phyloP scores from a whole-genome alignment of 441 rosid species.

The Erodium texanum region DNA sequence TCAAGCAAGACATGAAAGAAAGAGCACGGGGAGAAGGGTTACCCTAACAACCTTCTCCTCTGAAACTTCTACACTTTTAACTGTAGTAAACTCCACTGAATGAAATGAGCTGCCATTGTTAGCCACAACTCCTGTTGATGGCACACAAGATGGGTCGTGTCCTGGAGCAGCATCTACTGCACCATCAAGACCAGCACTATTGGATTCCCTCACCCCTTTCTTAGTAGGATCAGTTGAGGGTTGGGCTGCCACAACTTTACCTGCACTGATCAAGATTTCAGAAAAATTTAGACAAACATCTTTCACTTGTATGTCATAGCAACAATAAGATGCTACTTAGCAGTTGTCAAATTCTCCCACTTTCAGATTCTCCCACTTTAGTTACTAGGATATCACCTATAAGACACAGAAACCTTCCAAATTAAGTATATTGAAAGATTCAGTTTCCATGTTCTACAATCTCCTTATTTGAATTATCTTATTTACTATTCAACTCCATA shows the following conservation, averaged over 20 bases:
- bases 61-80: conserved; percentile 27
- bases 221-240: conserved; percentile 30
- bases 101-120: conserved; percentile 31
- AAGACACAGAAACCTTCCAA: background rate
- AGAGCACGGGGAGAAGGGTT: conserved; percentile 14
- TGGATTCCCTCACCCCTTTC: conserved; percentile 26
- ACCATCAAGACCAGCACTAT: conserved; percentile 15
- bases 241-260: conserved; percentile 27
- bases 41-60: conserved; percentile 36
- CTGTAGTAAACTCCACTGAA: conserved; percentile 28
- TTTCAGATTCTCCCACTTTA: background rate
- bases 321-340: background rate
- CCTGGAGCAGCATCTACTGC: conserved; percentile 15
- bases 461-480: background rate
- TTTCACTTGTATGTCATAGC: background rate
- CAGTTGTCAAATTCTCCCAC: background rate
- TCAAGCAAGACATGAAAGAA: background rate
- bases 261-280: conserved; percentile 29
- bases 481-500: too few species aligned
- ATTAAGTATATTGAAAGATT: background rate
- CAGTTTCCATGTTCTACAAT: background rate
- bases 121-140: conserved; percentile 20
- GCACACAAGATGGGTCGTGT: conserved; percentile 21
- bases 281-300: background rate
- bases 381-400: background rate